These are phyloP conservation scores for Fusarium tanahbumbuense DNA, from an alignment of 2,329 filamentous ascomycete species.

Conservation along the genomic window DNA sequence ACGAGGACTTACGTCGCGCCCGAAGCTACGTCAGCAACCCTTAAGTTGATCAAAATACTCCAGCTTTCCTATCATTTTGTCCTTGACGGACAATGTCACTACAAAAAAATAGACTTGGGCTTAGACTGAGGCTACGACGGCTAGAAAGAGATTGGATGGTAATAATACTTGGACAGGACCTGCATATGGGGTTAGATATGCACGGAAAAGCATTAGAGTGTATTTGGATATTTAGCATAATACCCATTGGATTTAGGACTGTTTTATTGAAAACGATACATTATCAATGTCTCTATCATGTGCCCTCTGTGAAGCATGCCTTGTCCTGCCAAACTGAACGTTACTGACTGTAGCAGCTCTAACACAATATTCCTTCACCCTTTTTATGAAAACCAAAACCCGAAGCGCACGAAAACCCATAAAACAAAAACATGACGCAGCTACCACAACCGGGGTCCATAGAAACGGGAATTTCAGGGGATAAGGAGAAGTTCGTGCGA, in stretches of 20 bases:
- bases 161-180: constrained; percentile 29
- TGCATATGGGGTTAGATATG: constrained; percentile 21
- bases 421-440: neutral
- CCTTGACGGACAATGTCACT: neutral
- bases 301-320: constrained; percentile 18
- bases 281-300: constrained; percentile 8
- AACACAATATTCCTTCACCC: neutral
- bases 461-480: constrained; percentile 28
- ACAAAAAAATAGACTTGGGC: constrained; percentile 13
- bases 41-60: constrained; percentile 36
- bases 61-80: neutral
- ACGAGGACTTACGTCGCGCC: constrained; percentile 57
- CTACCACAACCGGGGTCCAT: neutral
- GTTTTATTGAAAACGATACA: constrained; percentile 10
- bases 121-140: constrained; percentile 8
- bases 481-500: constrained; percentile 37
- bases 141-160: neutral
- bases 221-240: constrained; percentile 41
- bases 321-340: neutral
- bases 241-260: constrained; percentile 38
- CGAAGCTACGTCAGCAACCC: constrained; percentile 62
- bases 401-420: neutral
- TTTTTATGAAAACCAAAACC: constrained; percentile 12
- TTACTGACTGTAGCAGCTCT: constrained; percentile 21
- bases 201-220: constrained; percentile 12